Evolutionary conservation across 768 basidiomycete species (phyloP).

Genomic region (Cystobasidiopsis lactophilus): DNA sequence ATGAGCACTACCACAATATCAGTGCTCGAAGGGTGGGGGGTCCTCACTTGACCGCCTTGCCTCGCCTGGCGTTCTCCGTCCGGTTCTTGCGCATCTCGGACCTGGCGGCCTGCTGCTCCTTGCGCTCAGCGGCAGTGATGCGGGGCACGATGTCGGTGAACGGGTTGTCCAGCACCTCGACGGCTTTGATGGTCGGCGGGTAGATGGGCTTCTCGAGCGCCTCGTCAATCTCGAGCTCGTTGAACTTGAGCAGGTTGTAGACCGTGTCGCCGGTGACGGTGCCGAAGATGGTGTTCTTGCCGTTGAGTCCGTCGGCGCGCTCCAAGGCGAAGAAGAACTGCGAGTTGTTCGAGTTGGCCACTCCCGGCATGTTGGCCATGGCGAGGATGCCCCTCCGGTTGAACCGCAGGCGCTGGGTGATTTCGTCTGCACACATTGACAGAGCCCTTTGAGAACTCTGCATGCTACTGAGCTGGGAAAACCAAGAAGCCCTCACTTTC

Average conservation of each 20-base stretch:
- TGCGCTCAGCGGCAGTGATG: slow-evolving; percentile 73
- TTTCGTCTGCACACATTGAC: slow-evolving; percentile 86
- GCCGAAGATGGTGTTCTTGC: slow-evolving; percentile 90
- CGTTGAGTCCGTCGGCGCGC: slow-evolving; percentile 48
- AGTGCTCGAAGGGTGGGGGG: too few species aligned
- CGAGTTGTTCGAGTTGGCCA: slow-evolving; percentile 70
- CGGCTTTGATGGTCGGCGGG: slow-evolving; percentile 70
- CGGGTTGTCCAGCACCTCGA: slow-evolving; percentile 75
- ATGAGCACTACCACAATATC: not conserved
- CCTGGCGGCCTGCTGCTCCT: slow-evolving; percentile 49
- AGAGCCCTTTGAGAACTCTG: slow-evolving; percentile 23
- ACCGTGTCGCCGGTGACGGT: slow-evolving; percentile 54
- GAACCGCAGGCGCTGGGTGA: slow-evolving; percentile 74
- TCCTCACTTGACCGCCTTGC: slow-evolving; percentile 76
- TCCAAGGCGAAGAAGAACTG: slow-evolving; percentile 77
- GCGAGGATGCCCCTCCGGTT: slow-evolving; percentile 73
- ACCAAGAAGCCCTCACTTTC: slow-evolving; percentile 10
- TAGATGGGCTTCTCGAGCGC: slow-evolving; percentile 57
- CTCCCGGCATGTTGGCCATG: slow-evolving; percentile 73
- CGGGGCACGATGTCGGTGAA: slow-evolving; percentile 87
- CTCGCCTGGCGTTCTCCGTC: slow-evolving; percentile 48
- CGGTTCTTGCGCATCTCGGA: slow-evolving; percentile 52
- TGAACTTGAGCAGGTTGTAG: slow-evolving; percentile 41
- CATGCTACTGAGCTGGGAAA: too few species aligned
- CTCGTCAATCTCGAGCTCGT: slow-evolving; percentile 35